Base-by-base conservation (phyloP, 495 filamentous ascomycete genomes). In the Penicillium chermesinum region DNA sequence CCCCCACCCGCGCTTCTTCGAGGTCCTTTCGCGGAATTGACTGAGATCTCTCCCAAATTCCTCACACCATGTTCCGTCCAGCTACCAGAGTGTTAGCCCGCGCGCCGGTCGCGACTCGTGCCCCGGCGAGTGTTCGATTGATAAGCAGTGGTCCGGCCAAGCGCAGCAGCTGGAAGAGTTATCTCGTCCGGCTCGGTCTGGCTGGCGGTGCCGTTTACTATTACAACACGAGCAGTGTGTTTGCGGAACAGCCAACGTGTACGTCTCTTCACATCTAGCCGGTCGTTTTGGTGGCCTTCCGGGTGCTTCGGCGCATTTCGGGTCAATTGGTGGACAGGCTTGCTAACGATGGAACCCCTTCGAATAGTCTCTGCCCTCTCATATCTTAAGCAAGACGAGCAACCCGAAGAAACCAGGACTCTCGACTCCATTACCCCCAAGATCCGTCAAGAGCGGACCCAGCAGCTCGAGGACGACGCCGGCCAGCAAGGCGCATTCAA, bases 401-500 rank as follows among this genome's bases (percentile, higher is more conserved):
- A 46, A 25, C 53, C 67, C 30, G 62, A 68, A 49, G 38, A 64
- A 40, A 40, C 62, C 49, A 62, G 64, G 7, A 77, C 73, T 34
- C 68, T 77, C 52, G 68, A 77, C 51, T 71, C 69, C 50, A 59
- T 76, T 37, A 67, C 63, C 59, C 67, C 70, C 38, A 69, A 64
- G 61, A 65, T 65, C 56, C 66, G 64, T 34, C 46, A 66, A 59
- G 58, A 70, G 50, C 54, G 49, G 27, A 60, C 50, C 37, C 77
- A 82, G 52, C 83, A 79, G 4, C 71, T 93, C 13, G 85, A 93
- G 66, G 80, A 87, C 39, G 88, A 96, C 67, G 89, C 89, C 16
- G 76, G 67, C 43, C 77, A 89, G 52, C 80, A 96, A 65, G 93
- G 91, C 16, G 93, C 93, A 0, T 98, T 96, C 72, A 91, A 98